Percentiles rank a stretch among this genome's conserved stretches.
These are phyloP conservation scores for Talaromyces sp. DNA, from an alignment of 2,329 filamentous ascomycete genomes.

Conservation along the genomic window DNA sequence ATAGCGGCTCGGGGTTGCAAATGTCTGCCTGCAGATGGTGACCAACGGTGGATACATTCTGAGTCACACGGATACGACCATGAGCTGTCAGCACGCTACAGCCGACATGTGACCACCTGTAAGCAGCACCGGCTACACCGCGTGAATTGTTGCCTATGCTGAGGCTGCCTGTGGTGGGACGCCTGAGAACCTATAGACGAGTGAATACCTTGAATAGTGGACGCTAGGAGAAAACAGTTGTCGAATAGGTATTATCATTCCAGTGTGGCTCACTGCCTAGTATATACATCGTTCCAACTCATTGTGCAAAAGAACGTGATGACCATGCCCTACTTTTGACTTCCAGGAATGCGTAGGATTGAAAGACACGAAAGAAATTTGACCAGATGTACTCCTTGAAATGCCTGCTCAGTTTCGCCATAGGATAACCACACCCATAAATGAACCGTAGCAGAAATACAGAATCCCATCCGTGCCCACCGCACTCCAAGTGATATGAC, in stretches of 20 bases:
- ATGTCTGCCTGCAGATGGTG: neutral
- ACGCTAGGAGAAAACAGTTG: neutral
- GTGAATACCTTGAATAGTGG: neutral
- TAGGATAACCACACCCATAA: conserved; percentile 1
- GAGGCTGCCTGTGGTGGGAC: neutral
- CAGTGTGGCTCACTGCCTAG: neutral
- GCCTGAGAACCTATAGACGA: neutral
- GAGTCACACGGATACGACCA: neutral
- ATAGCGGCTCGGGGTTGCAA: neutral
- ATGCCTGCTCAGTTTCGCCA: conserved; percentile 4
- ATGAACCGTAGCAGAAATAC: conserved; percentile 8
- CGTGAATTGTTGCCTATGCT: neutral
- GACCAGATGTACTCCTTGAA: conserved; percentile 5
- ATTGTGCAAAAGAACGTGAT: neutral
- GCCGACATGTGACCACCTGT: neutral
- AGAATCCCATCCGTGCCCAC: conserved; percentile 6
- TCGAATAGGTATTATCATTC: neutral
- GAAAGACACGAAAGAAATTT: neutral
- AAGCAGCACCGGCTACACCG: neutral
- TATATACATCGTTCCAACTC: neutral
- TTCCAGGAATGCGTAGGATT: neutral
- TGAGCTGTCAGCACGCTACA: neutral
- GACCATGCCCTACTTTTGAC: neutral
- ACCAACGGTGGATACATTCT: neutral
- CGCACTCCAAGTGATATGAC: conserved; percentile 11